These are phyloP conservation scores for Pythium myriotylum DNA, from an alignment of 352 stramenopile species.

Conservation along the genomic window DNA sequence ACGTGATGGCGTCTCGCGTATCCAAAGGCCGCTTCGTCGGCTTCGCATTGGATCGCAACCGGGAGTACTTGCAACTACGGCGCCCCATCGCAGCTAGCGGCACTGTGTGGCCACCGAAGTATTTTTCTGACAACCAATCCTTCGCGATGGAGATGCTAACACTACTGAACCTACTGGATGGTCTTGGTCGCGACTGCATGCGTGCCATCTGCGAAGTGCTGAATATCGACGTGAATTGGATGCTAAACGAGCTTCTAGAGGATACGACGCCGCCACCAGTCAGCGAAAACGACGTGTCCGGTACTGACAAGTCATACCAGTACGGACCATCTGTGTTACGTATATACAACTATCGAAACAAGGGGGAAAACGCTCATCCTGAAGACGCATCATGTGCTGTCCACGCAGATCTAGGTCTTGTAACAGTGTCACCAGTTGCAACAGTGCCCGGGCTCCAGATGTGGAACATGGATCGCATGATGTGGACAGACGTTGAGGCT, in stretches of 20 bases:
- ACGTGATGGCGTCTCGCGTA: constrained; percentile 34
- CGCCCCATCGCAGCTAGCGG: constrained; percentile 63
- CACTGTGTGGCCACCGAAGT: constrained; percentile 73
- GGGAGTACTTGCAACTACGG: constrained; percentile 80
- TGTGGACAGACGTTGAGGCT: constrained; percentile 75
- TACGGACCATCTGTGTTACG: constrained; percentile 83
- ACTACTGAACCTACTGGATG: constrained; percentile 63
- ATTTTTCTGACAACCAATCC: constrained; percentile 54
- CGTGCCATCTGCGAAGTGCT: constrained; percentile 69
- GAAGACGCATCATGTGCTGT: constrained; percentile 75
- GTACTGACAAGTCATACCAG: constrained; percentile 53
- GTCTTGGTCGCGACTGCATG: constrained; percentile 76
- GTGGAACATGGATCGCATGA: constrained; percentile 87
- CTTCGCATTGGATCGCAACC: constrained; percentile 70
- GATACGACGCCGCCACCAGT: constrained; percentile 39
- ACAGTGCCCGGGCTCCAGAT: constrained; percentile 81
- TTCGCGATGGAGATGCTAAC: constrained; percentile 67
- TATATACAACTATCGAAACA: constrained; percentile 87
- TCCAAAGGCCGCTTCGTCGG: constrained; percentile 74
- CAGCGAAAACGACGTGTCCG: constrained; percentile 28
- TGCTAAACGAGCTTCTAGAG: constrained; percentile 74
- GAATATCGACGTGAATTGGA: constrained; percentile 63
- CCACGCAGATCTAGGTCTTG: constrained; percentile 77
- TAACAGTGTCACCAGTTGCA: constrained; percentile 77
- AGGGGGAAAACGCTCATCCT: constrained; percentile 33